Percentiles rank a stretch among this genome's conserved stretches.
phyloP scores from a whole-genome alignment of 805 yeast species.

The Candida pini region DNA sequence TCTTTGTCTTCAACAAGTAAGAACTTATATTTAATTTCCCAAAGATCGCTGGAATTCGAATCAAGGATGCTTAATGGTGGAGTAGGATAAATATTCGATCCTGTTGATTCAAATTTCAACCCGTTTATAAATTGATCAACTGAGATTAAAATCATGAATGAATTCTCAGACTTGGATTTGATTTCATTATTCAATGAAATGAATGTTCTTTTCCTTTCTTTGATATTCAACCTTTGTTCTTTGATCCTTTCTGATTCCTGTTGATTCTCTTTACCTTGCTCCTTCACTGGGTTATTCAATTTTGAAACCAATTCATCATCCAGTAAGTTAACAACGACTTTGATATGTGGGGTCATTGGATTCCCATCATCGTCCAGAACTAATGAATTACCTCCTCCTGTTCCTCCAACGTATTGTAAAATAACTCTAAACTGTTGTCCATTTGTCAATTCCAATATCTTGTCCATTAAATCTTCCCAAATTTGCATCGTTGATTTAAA shows the following conservation, averaged over 20 bases:
- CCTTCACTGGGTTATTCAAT: constrained; percentile 14
- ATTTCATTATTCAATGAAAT: constrained; percentile 14
- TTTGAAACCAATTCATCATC: constrained; percentile 6
- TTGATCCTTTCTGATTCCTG: constrained; percentile 17
- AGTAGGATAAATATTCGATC: constrained; percentile 23
- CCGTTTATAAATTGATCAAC: constrained; percentile 33
- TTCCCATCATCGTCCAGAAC: background rate
- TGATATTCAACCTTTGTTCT: constrained; percentile 12
- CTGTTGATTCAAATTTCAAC: constrained; percentile 11
- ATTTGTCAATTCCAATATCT: constrained; percentile 27
- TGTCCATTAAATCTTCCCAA: constrained; percentile 40
- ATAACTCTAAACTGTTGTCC: constrained; percentile 34
- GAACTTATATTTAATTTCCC: constrained; percentile 26
- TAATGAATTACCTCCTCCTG: background rate
- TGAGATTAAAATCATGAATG: constrained; percentile 33
- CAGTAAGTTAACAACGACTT: constrained; percentile 15
- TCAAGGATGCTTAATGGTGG: constrained; percentile 25
- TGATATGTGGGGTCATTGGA: constrained; percentile 3
- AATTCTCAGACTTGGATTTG: constrained; percentile 8
- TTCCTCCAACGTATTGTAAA: constrained; percentile 8
- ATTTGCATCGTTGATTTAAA: constrained; percentile 55
- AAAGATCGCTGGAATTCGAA: constrained; percentile 6
- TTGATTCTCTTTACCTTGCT: constrained; percentile 5
- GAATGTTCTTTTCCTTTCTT: constrained; percentile 11
- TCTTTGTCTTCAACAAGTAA: constrained; percentile 10